Base-by-base conservation (phyloP, 257 asterid genomes). In the Penstemon davidsonii region DNA sequence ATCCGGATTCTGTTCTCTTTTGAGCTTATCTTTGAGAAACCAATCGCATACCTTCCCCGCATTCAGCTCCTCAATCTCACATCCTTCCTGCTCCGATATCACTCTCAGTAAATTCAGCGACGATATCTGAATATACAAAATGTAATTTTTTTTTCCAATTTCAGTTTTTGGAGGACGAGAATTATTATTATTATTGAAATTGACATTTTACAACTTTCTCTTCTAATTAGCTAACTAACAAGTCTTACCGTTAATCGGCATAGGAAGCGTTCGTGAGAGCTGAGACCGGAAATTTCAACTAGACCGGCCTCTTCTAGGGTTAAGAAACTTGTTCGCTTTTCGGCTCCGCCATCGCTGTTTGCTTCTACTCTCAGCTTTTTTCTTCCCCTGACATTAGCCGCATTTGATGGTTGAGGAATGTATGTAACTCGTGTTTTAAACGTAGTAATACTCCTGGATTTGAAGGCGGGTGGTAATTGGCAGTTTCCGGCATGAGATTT, bases 21-120 rank as follows among this genome's bases (percentile, higher is more conserved):
- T 89, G 40, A 89, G 83, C 78, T 87, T 89, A 59, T 87, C 95
- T 52, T 89, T 87, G 18, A 90, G 67, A 66, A 90, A 90, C 97
- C 96, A 90, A 79, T 88, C 97, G 72, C 97, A 90, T 5, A 90
- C 56, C 47, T 72, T 86, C 37, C 96, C 97, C 0, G 96, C 96
- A 73, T 90, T 88, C 55, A 90, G 77, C 71, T 90, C 96, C 86
- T 86, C 94, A 3, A 90, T 88, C 13, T 77, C 4, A 64, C 96
- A 88, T 10, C 89, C 95, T 80, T 90, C 96, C 64, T 90, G 89
- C 83, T 90, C 97, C 64, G 86, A 58, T 68, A 90, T 82, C 77
- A 90, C 96, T 78, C 75, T 84, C 70, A 90, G 71, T 68, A 81
- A 68, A 57, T 90, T 90, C 75, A 90, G 60, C 12, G 96, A 91